Conservation (phyloP, 495 filamentous ascomycete genomes). For the Podospora bellae-mahoneyi region DNA sequence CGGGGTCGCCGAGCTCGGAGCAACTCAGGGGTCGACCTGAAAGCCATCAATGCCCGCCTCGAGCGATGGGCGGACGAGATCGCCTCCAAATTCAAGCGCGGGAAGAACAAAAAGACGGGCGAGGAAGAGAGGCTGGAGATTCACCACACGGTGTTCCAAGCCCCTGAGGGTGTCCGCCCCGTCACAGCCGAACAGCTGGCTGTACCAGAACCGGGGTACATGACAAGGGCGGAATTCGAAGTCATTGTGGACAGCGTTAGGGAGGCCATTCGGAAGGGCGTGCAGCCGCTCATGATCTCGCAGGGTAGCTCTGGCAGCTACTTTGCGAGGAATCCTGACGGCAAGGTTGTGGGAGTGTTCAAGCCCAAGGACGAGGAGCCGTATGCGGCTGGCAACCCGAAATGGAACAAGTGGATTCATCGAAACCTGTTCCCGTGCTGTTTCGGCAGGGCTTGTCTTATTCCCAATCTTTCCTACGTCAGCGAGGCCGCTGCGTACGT, state of each 20-base stretch:
- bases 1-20: slow-evolving; percentile 63
- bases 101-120: slow-evolving; percentile 64
- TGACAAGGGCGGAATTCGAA: slow-evolving; percentile 79
- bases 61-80: slow-evolving; percentile 99
- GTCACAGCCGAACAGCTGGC: slow-evolving; percentile 72
- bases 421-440: slow-evolving; percentile 94
- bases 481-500: slow-evolving; percentile 97
- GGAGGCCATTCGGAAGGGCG: slow-evolving; percentile 81
- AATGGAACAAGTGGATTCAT: slow-evolving; percentile 96
- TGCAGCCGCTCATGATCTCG: slow-evolving; percentile 92
- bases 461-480: slow-evolving; percentile 98
- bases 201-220: slow-evolving; percentile 48
- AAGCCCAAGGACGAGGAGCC: slow-evolving; percentile 99
- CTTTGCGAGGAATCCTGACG: slow-evolving; percentile 87
- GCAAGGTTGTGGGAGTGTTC: slow-evolving; percentile 95
- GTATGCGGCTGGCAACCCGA: slow-evolving; percentile 86
- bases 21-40: slow-evolving; percentile 91
- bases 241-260: slow-evolving; percentile 85
- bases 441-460: slow-evolving; percentile 92
- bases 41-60: slow-evolving; percentile 94
- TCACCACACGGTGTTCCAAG: slow-evolving; percentile 92
- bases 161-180: slow-evolving; percentile 78
- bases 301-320: slow-evolving; percentile 98
- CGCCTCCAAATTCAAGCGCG: slow-evolving; percentile 91
- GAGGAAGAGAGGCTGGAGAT: slow-evolving; percentile 89